These are phyloP conservation scores for Neurospora crassa DNA, from an alignment of 2,329 filamentous ascomycete genomes.

Conservation along the genomic window DNA sequence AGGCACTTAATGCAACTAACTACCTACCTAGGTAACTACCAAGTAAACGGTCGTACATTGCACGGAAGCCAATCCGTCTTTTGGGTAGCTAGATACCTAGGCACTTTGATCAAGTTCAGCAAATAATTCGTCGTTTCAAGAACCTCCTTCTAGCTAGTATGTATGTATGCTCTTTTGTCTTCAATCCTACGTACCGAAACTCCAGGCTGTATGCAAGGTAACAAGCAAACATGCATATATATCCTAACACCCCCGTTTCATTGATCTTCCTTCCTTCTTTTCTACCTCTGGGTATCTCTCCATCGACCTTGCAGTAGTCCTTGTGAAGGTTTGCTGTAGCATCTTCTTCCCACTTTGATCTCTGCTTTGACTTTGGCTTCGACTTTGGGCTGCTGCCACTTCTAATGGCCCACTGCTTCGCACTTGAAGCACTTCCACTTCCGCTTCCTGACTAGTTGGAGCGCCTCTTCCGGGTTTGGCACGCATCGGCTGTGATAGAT, in stretches of 20 bases:
- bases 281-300: neutral
- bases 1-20: too few species aligned
- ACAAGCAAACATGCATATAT: too few species aligned
- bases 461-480: slow-evolving; percentile 25
- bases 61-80: too few species aligned
- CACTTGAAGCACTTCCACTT: slow-evolving; percentile 13
- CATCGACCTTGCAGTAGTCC: neutral
- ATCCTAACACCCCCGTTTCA: too few species aligned
- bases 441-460: slow-evolving; percentile 22
- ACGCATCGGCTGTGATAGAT: slow-evolving; percentile 42
- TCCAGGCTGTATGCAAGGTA: neutral
- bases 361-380: neutral
- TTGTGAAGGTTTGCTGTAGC: neutral
- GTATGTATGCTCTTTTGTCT: neutral
- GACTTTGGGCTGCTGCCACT: neutral
- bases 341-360: neutral
- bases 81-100: too few species aligned
- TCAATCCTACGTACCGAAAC: neutral
- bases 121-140: neutral
- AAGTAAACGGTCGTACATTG: too few species aligned
- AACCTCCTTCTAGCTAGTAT: neutral
- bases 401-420: neutral
- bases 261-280: neutral
- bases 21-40: too few species aligned
- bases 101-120: neutral